These are phyloP conservation scores for Neurospora sp. DNA, from an alignment of 495 filamentous ascomycete species.

Conservation along the genomic window DNA sequence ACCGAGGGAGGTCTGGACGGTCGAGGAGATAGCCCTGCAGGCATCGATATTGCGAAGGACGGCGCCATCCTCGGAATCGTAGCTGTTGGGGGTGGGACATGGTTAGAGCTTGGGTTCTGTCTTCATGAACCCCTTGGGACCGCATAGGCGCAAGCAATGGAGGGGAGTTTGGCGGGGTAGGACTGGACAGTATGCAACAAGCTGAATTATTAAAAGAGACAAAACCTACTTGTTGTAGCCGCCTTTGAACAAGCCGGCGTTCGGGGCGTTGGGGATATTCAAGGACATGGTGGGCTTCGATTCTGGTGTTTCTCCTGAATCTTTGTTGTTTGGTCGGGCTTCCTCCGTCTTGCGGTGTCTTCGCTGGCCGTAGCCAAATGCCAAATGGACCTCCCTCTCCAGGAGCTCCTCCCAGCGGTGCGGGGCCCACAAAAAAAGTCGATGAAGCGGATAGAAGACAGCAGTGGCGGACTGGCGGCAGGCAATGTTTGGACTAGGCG, in stretches of 20 bases:
- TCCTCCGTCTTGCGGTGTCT: conserved; percentile 1
- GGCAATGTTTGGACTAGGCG: conserved; percentile 1
- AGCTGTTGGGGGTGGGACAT: conserved; percentile 42
- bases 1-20: conserved; percentile 92
- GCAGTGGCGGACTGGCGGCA: conserved; percentile 20
- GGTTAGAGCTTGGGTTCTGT: conserved; percentile 9
- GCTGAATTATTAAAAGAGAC: not conserved
- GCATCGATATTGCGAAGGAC: conserved; percentile 98
- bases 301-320: not conserved
- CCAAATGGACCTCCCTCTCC: conserved; percentile 8
- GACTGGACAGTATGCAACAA: not conserved
- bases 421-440: conserved; percentile 27
- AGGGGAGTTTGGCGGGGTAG: conserved; percentile 6
- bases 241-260: conserved; percentile 86
- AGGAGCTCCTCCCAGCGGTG: conserved; percentile 5
- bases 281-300: conserved; percentile 67
- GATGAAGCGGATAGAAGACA: conserved; percentile 13
- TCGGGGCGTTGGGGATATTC: conserved; percentile 85
- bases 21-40: conserved; percentile 88
- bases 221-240: conserved; percentile 90
- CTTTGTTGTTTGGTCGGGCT: conserved; percentile 6
- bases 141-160: not conserved
- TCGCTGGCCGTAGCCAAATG: not conserved
- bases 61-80: conserved; percentile 97
- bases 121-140: not conserved